Evolutionary conservation across 441 rosid genomes (phyloP).

Genomic region (Pelargonium cotyledonis): DNA sequence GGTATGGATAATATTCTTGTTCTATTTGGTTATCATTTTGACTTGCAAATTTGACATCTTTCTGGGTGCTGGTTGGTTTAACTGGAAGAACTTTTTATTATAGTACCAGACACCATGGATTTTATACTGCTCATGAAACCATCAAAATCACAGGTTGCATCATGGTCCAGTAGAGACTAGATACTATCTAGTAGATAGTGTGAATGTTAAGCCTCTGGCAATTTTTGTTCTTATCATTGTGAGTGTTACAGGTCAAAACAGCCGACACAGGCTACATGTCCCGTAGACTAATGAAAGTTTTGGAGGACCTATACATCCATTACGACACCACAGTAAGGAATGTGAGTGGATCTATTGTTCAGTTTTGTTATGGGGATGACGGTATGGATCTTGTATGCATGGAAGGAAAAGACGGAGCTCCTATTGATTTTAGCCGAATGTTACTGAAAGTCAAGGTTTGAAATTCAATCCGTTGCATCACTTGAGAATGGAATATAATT

Average conservation of each 20-base stretch:
- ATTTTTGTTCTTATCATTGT: not conserved
- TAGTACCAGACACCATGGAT: too few species aligned
- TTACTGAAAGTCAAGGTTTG: conserved; percentile 70
- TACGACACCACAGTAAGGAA: conserved; percentile 83
- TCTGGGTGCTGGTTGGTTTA: too few species aligned
- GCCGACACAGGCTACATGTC: conserved; percentile 99
- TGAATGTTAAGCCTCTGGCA: not conserved
- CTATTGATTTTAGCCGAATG: conserved; percentile 71
- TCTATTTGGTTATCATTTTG: not conserved
- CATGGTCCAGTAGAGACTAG: too few species aligned
- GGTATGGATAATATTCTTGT: conserved; percentile 36
- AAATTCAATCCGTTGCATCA: conserved; percentile 17
- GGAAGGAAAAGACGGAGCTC: conserved; percentile 88
- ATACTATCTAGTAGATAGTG: too few species aligned
- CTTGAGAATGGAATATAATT: conserved; percentile 17
- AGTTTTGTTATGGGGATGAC: conserved; percentile 93
- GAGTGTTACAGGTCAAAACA: conserved; percentile 75
- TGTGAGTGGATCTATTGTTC: conserved; percentile 80
- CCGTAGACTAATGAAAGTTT: conserved; percentile 85
- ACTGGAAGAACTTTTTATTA: too few species aligned
- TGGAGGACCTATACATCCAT: conserved; percentile 84
- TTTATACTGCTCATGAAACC: too few species aligned
- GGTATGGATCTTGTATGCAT: conserved; percentile 91
- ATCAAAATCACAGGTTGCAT: too few species aligned
- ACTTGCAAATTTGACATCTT: not conserved